Percentiles rank a stretch among this genome's conserved stretches.
Evolutionary conservation across 2,329 filamentous ascomycete species (phyloP).

Genomic region (Hypomyces rosellus): DNA sequence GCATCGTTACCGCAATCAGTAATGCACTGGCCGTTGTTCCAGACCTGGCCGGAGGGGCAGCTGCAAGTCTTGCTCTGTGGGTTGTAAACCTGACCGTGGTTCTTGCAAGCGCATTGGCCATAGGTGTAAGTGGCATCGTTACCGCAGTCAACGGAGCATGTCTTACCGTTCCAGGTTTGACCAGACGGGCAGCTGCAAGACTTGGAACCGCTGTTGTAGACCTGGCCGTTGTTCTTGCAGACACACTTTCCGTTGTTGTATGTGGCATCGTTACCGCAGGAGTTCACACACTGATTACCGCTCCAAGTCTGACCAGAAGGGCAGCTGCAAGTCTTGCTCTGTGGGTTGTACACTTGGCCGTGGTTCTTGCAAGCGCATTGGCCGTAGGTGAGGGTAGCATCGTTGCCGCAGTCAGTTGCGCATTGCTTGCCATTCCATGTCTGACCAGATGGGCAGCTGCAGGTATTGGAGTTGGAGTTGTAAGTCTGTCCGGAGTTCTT

Average conservation of each 20-base stretch:
- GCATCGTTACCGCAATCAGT: conserved; percentile 11
- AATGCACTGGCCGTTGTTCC: conserved; percentile 3
- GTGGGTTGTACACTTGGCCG: conserved; percentile 7
- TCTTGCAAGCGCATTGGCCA: conserved; percentile 13
- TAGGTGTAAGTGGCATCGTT: conserved; percentile 6
- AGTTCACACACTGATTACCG: not conserved
- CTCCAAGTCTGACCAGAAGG: conserved; percentile 3
- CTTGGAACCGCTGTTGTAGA: no score
- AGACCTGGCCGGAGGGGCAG: conserved; percentile 5
- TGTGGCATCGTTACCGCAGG: no score
- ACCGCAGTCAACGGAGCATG: conserved; percentile 5
- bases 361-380: conserved; percentile 12
- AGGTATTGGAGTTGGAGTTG: conserved; percentile 4
- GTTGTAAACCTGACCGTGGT: conserved; percentile 7
- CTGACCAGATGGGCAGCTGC: conserved; percentile 7
- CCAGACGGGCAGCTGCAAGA: conserved; percentile 1
- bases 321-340: conserved; percentile 10
- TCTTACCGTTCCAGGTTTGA: conserved; percentile 4
- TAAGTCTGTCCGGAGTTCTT: conserved; percentile 2
- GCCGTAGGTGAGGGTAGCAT: conserved; percentile 2
- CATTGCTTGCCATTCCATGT: conserved; percentile 1
- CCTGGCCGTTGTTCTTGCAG: no score
- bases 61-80: conserved; percentile 6
- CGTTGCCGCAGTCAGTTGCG: conserved; percentile 9
- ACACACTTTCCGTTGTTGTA: no score